Evolutionary conservation across 106 monocot species (phyloP).

Genomic region (Acorus gramineus): DNA sequence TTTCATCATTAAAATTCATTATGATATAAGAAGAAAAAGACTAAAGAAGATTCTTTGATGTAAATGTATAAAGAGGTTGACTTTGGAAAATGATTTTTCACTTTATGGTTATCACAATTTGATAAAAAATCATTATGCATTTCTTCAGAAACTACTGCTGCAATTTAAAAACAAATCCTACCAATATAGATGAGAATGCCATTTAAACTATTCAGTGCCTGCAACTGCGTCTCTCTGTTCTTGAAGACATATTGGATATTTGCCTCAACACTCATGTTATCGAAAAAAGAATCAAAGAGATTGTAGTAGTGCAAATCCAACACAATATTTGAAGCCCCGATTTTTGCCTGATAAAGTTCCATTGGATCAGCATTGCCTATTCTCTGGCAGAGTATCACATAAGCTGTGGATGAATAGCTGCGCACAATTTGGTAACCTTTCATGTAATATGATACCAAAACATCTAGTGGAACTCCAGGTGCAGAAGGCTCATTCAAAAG

Average conservation of each 20-base stretch:
- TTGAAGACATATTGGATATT: slow-evolving; percentile 68
- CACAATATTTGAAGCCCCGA: slow-evolving; percentile 56
- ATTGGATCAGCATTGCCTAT: slow-evolving; percentile 84
- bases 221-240: slow-evolving; percentile 47
- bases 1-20: too few species aligned
- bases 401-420: slow-evolving; percentile 50
- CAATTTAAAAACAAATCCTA: slow-evolving; percentile 13
- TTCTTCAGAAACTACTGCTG: too few species aligned
- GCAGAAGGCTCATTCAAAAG: slow-evolving; percentile 82
- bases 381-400: slow-evolving; percentile 78
- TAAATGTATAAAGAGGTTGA: too few species aligned
- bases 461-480: slow-evolving; percentile 49
- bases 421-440: slow-evolving; percentile 70
- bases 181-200: slow-evolving; percentile 67
- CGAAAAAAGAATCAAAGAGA: slow-evolving; percentile 66
- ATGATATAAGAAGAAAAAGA: too few species aligned
- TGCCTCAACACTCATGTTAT: slow-evolving; percentile 24
- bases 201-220: slow-evolving; percentile 39
- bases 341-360: slow-evolving; percentile 64
- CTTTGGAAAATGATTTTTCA: too few species aligned
- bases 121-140: too few species aligned
- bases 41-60: too few species aligned
- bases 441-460: slow-evolving; percentile 60
- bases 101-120: too few species aligned
- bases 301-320: slow-evolving; percentile 82